Percentiles rank a stretch among this genome's conserved stretches.
phyloP scores from a whole-genome alignment of 2,329 filamentous ascomycete species.

The Colletotrichum simmondsii region DNA sequence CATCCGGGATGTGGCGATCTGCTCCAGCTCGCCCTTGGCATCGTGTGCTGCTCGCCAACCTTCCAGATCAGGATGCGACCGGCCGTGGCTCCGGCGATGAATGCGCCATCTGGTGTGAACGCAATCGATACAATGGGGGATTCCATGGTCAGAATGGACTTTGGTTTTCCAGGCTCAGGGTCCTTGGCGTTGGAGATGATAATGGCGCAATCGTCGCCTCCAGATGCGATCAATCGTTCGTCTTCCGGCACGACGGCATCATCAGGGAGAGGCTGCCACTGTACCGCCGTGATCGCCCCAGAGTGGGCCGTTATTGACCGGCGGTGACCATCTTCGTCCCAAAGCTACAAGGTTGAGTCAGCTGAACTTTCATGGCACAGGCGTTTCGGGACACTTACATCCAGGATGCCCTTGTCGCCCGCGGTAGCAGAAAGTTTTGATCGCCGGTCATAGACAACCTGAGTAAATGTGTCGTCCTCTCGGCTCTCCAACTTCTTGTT shows the following conservation, averaged over 20 bases:
- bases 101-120: conserved; percentile 72
- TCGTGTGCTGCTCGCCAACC: conserved; percentile 63
- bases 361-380: conserved; percentile 27
- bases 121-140: conserved; percentile 67
- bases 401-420: conserved; percentile 68
- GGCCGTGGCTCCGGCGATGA: conserved; percentile 70
- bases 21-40: conserved; percentile 71
- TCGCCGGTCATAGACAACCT: conserved; percentile 66
- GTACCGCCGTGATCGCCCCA: conserved; percentile 66
- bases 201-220: conserved; percentile 71
- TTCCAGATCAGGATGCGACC: conserved; percentile 73
- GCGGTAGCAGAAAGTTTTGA: conserved; percentile 68
- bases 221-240: conserved; percentile 70
- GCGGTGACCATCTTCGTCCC: conserved; percentile 64
- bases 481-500: conserved; percentile 63
- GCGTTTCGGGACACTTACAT: conserved; percentile 57
- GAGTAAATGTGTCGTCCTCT: conserved; percentile 63
- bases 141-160: conserved; percentile 71
- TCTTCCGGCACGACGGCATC: conserved; percentile 46
- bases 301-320: conserved; percentile 69
- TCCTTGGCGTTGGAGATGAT: conserved; percentile 70
- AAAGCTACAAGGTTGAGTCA: conserved; percentile 52
- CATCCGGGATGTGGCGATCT: conserved; percentile 65
- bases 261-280: conserved; percentile 66
- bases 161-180: conserved; percentile 62